Conservation (phyloP, 2,329 filamentous ascomycete species). For the Blastomyces parvus region DNA sequence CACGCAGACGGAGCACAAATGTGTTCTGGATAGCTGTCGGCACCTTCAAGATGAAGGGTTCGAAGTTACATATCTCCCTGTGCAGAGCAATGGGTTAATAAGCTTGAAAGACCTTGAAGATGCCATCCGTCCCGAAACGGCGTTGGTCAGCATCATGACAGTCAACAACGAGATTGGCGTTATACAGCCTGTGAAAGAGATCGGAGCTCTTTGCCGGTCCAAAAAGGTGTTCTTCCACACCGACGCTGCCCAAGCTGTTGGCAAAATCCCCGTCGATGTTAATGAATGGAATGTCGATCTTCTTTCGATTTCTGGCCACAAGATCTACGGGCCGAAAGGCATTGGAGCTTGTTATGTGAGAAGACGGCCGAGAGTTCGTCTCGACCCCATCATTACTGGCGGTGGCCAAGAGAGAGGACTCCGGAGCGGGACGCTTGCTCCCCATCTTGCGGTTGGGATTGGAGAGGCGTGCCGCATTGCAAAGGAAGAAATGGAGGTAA, state of each 20-base stretch:
- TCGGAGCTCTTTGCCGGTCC: slow-evolving; percentile 79
- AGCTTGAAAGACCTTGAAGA: slow-evolving; percentile 74
- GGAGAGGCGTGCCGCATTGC: slow-evolving; percentile 92
- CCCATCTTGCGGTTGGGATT: slow-evolving; percentile 80
- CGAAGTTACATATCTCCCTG: slow-evolving; percentile 92
- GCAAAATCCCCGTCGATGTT: slow-evolving; percentile 93
- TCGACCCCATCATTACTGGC: slow-evolving; percentile 92
- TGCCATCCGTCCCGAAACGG: slow-evolving; percentile 83
- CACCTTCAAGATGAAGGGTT: slow-evolving; percentile 96
- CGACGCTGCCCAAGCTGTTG: slow-evolving; percentile 93
- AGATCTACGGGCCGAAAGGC: slow-evolving; percentile 96
- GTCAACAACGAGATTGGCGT: slow-evolving; percentile 99
- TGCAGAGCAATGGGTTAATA: slow-evolving; percentile 76
- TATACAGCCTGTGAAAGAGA: slow-evolving; percentile 91
- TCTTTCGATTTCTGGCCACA: slow-evolving; percentile 98
- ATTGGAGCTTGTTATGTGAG: slow-evolving; percentile 95
- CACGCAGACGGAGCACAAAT: slow-evolving; percentile 97
- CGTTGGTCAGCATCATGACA: slow-evolving; percentile 91
- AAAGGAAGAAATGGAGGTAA: slow-evolving; percentile 79
- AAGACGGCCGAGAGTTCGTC: slow-evolving; percentile 79
- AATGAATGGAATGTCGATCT: slow-evolving; percentile 97
- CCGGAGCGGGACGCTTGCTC: slow-evolving; percentile 86
- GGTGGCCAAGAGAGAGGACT: slow-evolving; percentile 94
- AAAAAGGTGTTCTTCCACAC: slow-evolving; percentile 98
- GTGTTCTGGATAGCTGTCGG: slow-evolving; percentile 91